Evolutionary conservation across 345 rosid species (phyloP).

Genomic region (Anacardium occidentale): DNA sequence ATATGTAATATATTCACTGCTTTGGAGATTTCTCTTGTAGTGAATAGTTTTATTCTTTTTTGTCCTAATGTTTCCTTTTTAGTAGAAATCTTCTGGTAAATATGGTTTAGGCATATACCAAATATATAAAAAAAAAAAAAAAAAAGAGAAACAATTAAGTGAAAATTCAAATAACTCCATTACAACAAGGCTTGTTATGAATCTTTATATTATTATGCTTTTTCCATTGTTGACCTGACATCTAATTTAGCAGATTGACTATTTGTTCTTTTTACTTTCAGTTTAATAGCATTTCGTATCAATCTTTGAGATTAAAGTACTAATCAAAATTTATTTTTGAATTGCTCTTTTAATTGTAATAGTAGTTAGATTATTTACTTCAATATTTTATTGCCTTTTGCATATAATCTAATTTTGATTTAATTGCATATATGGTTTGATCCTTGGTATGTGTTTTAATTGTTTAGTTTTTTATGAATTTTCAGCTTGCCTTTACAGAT

Average conservation of each 20-base stretch:
- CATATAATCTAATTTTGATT: neutral
- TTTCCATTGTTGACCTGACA: neutral
- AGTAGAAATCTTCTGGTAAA: neutral
- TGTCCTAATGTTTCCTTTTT: neutral
- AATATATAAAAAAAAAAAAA: neutral
- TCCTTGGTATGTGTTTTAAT: slow-evolving; percentile 3
- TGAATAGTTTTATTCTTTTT: neutral
- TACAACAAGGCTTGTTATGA: neutral
- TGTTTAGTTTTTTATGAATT: slow-evolving; percentile 15
- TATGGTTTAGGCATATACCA: neutral
- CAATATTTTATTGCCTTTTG: neutral
- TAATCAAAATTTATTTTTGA: neutral
- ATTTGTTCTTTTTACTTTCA: neutral
- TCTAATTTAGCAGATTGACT: neutral
- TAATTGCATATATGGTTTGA: neutral
- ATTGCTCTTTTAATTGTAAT: neutral
- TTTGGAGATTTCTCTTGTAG: neutral
- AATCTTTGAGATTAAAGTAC: neutral
- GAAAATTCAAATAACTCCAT: neutral
- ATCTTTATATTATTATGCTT: neutral
- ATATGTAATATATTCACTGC: neutral
- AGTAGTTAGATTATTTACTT: neutral
- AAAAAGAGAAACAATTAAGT: neutral
- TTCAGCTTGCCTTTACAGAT: slow-evolving; percentile 95
- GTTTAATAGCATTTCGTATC: neutral